Evolutionary conservation across 2,329 filamentous ascomycete species (phyloP), one percentile per base, ranked within the genome.

Genomic region (Ascochyta clinopodiicola): DNA sequence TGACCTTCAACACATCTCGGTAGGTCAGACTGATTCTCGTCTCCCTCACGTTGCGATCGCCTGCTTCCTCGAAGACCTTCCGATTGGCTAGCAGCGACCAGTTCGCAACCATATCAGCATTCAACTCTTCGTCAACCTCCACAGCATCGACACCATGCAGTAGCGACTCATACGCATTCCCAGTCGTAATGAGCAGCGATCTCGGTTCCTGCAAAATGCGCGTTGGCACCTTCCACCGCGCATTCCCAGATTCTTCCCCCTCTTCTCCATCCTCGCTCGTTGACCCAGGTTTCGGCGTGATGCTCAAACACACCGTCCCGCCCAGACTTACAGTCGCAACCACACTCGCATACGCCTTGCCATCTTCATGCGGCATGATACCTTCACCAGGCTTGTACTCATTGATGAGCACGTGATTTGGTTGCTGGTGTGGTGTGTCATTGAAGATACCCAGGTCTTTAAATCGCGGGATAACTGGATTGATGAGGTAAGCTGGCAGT

Each of bases 311-410:
- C 8, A 96, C 80, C 43, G 86, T 86, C 9, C 86, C 86, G 0
- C 91, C 91, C 7, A 99, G 79, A 77, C 91, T 96, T 60, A 98
- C 88, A 1, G 95, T 98, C 61, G 92, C 95, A 12, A 97, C 94
- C 13, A 96, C 86, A 1, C 90, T 90, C 70, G 90, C 84, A 72
- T 99, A 99, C 9, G 94, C 91, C 8, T 84, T 79, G 1, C 94
- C 95, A 74, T 99, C 94, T 81, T 97, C 95, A 74, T 98, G 94
- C 42, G 93, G 88, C 91, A 97, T 96, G 63, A 98, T 98, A n/a
- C 94, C 94, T 60, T 96, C 86, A 2, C 91, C 91, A 0, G 91
- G 86, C 1, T 83, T 82, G 74, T 98, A 99, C 74, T 97, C 93
- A 70, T 99, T 99, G 65, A 98, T 87, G 34, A 98, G 81, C 40